These are phyloP conservation scores for Pyricularia grisea DNA, from an alignment of 2,329 filamentous ascomycete species.

Conservation along the genomic window DNA sequence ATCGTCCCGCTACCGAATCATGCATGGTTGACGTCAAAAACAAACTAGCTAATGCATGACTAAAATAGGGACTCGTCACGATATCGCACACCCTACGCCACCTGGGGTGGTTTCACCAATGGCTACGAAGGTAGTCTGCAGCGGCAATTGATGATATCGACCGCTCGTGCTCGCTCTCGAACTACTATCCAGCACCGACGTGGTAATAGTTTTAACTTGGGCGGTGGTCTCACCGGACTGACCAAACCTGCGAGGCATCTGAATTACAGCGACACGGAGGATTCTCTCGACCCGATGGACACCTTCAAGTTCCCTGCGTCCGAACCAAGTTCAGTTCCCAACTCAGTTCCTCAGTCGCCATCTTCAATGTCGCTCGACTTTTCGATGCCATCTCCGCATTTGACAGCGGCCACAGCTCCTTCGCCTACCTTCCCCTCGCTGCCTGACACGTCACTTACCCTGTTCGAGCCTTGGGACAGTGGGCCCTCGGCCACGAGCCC, in stretches of 20 bases:
- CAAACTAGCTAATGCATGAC: neutral
- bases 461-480: constrained; percentile 12
- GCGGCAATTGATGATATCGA: constrained; percentile 14
- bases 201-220: constrained; percentile 13
- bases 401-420: constrained; percentile 8
- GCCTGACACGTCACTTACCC: constrained; percentile 12
- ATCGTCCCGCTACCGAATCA: constrained; percentile 10
- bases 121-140: constrained; percentile 46
- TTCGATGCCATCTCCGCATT: constrained; percentile 11
- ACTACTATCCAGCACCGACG: constrained; percentile 8
- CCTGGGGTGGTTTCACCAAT: constrained; percentile 49
- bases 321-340: constrained; percentile 7
- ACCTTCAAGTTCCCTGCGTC: constrained; percentile 12
- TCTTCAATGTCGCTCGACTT: constrained; percentile 14
- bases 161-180: constrained; percentile 5
- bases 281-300: constrained; percentile 10
- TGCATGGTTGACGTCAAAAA: neutral
- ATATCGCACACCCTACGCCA: constrained; percentile 51
- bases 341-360: constrained; percentile 8
- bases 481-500: constrained; percentile 1
- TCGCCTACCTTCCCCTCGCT: constrained; percentile 10
- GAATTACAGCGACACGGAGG: constrained; percentile 12
- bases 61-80: constrained; percentile 38
- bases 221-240: constrained; percentile 12
- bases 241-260: constrained; percentile 14